Percentiles rank a stretch among this genome's conserved stretches.
phyloP scores from a whole-genome alignment of 208 protist species.

The Trypanosoma brucei region DNA sequence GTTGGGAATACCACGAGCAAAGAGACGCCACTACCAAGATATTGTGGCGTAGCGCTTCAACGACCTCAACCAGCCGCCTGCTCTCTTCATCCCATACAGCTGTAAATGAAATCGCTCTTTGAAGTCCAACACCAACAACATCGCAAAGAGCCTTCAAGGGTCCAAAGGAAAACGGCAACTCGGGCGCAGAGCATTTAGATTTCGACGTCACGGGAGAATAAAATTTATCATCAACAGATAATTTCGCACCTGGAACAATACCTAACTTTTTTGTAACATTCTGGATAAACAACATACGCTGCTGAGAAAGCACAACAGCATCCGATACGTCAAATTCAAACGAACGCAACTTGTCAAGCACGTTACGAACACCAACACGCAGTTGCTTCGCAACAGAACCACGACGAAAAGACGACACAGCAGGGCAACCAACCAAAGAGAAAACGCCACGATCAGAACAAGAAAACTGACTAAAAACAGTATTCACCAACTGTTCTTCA shows the following conservation, averaged over 20 bases:
- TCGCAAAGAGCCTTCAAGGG: background rate
- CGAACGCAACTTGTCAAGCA: background rate
- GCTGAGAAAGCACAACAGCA: background rate
- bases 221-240: background rate
- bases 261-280: background rate
- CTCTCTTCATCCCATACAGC: background rate
- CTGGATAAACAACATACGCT: background rate
- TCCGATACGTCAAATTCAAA: background rate
- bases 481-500: no score
- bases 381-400: no score
- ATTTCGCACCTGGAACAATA: background rate
- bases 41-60: background rate
- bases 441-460: no score
- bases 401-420: no score
- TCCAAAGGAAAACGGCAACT: background rate
- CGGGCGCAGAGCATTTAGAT: no score
- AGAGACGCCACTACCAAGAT: background rate
- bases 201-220: no score
- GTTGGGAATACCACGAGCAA: background rate
- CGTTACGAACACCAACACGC: no score
- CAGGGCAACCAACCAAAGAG: no score
- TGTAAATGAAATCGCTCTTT: background rate
- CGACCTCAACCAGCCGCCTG: background rate
- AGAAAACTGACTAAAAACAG: no score
- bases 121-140: background rate